phyloP scores from a whole-genome alignment of 768 basidiomycete species.

The Mycena olivaceomarginata region DNA sequence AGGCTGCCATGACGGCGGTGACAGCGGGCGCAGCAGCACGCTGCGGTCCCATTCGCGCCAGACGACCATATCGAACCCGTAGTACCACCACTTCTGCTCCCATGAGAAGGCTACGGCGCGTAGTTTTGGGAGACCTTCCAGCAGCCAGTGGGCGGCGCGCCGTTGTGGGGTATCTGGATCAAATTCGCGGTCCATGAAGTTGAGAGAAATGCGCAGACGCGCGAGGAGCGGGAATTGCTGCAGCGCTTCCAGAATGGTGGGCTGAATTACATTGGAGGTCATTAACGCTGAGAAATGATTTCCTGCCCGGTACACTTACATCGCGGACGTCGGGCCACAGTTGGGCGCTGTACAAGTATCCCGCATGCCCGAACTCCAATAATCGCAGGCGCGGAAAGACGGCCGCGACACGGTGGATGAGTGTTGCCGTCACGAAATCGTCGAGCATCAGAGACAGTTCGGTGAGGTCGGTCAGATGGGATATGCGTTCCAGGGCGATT shows the following conservation, averaged over 20 bases:
- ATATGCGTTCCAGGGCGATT: conserved; percentile 2
- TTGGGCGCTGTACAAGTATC: not conserved
- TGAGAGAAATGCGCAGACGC: conserved; percentile 19
- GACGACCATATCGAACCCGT: conserved; percentile 14
- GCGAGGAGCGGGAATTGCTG: conserved; percentile 19
- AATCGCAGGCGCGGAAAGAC: not conserved
- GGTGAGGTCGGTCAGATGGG: conserved; percentile 6
- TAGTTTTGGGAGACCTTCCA: conserved; percentile 14
- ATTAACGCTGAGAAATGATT: not conserved
- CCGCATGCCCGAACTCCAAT: not conserved
- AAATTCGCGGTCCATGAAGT: conserved; percentile 9
- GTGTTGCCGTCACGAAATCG: not conserved
- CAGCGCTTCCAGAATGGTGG: conserved; percentile 21
- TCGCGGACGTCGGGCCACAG: conserved; percentile 12
- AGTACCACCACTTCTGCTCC: conserved; percentile 4
- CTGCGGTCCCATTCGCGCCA: conserved; percentile 26
- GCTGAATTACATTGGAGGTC: conserved; percentile 4
- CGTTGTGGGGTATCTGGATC: not conserved
- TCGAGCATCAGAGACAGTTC: conserved; percentile 20
- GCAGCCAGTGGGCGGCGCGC: conserved; percentile 24
- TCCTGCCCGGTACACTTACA: not conserved
- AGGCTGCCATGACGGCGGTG: no score
- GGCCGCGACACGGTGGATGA: conserved; percentile 21
- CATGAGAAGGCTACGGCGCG: conserved; percentile 17
- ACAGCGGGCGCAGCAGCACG: conserved; percentile 21